Conservation (phyloP, 345 rosid species). For the Populus deltoides region DNA sequence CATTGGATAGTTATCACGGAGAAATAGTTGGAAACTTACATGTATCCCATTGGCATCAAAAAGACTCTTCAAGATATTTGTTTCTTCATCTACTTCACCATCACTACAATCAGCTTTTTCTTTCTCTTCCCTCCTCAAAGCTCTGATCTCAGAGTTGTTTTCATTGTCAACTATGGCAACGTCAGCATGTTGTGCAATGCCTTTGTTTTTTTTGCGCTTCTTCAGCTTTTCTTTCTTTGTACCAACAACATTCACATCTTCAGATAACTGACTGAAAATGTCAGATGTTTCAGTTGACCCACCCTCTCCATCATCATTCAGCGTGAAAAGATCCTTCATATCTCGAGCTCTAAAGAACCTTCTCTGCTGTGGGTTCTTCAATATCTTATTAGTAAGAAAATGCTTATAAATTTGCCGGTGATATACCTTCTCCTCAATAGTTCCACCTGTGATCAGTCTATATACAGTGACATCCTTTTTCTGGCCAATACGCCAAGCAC, state of each 20-base stretch:
- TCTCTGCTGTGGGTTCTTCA: constrained; percentile 93
- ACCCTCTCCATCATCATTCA: constrained; percentile 66
- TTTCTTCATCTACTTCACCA: constrained; percentile 62
- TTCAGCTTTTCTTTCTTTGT: constrained; percentile 33
- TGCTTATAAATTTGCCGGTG: constrained; percentile 97
- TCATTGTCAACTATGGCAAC: background rate
- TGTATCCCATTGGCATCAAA: constrained; percentile 85
- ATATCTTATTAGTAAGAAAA: constrained; percentile 86
- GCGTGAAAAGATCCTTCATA: constrained; percentile 83
- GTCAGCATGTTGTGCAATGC: constrained; percentile 19
- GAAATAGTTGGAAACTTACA: constrained; percentile 44
- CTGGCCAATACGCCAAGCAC: constrained; percentile 99
- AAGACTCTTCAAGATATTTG: constrained; percentile 72
- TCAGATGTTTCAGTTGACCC: constrained; percentile 80
- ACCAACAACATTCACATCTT: constrained; percentile 67
- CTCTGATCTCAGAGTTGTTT: constrained; percentile 27
- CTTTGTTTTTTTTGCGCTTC: constrained; percentile 23
- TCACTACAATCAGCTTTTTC: constrained; percentile 41
- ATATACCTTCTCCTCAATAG: constrained; percentile 96
- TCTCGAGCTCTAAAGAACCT: constrained; percentile 95
- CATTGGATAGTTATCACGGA: background rate
- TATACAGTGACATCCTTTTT: constrained; percentile 84
- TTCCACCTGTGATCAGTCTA: constrained; percentile 88
- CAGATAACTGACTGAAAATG: constrained; percentile 78
- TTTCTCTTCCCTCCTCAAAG: constrained; percentile 43